Evolutionary conservation across 495 filamentous ascomycete genomes (phyloP).

Genomic region (Annulohypoxylon maeteangense): DNA sequence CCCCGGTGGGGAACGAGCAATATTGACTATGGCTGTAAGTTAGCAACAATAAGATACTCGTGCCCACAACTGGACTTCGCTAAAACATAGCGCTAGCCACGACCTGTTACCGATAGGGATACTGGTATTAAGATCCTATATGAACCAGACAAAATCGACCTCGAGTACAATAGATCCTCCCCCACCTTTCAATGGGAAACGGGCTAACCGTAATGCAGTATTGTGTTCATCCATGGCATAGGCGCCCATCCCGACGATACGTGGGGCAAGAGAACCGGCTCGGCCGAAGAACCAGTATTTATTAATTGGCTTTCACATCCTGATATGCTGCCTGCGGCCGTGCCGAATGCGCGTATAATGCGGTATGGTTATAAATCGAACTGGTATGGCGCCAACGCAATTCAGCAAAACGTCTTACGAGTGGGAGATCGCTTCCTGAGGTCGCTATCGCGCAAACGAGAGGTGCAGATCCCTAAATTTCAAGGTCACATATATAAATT

Average conservation of each 20-base stretch:
- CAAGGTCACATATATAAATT: neutral
- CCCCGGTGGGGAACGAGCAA: too few relatives aligned
- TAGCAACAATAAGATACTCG: neutral
- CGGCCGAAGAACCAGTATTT: neutral
- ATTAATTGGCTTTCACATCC: neutral
- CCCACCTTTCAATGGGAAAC: neutral
- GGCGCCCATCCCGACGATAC: neutral
- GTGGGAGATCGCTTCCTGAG: neutral
- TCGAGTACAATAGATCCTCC: neutral
- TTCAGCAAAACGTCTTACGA: neutral
- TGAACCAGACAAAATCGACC: neutral
- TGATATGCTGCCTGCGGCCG: neutral
- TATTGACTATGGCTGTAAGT: too few relatives aligned
- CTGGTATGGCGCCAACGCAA: neutral
- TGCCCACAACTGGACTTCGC: neutral
- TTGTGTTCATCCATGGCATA: neutral
- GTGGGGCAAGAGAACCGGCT: neutral
- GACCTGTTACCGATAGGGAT: neutral
- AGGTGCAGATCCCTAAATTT: neutral
- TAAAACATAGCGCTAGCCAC: neutral
- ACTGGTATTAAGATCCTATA: neutral
- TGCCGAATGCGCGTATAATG: neutral
- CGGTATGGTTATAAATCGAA: neutral
- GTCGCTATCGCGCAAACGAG: neutral
- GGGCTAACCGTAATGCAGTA: neutral